These are phyloP conservation scores for Neonectria coccinea DNA, from an alignment of 2,329 filamentous ascomycete genomes.

Conservation along the genomic window DNA sequence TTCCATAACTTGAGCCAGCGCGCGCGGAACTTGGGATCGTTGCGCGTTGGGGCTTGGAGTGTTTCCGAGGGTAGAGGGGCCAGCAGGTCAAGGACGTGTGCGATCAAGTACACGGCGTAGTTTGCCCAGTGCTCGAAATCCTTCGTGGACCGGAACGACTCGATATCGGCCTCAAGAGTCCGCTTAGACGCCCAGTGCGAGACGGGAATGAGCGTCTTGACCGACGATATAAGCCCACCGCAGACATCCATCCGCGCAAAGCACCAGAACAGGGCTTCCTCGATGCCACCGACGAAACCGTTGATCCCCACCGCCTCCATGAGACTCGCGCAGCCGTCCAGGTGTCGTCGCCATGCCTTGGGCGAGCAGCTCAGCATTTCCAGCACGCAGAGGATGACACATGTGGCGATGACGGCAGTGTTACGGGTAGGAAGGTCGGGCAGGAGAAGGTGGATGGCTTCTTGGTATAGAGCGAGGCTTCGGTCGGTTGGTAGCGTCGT, in stretches of 20 bases:
- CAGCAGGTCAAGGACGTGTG: constrained; percentile 57
- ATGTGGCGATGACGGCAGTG: constrained; percentile 63
- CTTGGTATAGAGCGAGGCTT: constrained; percentile 62
- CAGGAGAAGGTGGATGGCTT: constrained; percentile 62
- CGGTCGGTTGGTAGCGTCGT: constrained; percentile 49
- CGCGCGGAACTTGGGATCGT: constrained; percentile 42
- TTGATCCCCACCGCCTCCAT: constrained; percentile 63
- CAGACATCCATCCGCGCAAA: constrained; percentile 67
- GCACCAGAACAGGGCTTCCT: constrained; percentile 66
- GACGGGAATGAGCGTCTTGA: constrained; percentile 62
- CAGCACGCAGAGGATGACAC: constrained; percentile 65
- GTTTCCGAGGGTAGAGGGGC: constrained; percentile 37
- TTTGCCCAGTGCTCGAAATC: constrained; percentile 63
- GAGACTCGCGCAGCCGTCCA: constrained; percentile 64
- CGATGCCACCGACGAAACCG: constrained; percentile 61
- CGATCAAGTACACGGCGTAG: constrained; percentile 61
- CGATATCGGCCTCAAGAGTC: constrained; percentile 47
- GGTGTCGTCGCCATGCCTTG: constrained; percentile 62
- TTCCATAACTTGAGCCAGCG: constrained; percentile 55
- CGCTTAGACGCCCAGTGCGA: constrained; percentile 57
- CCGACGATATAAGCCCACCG: constrained; percentile 63
- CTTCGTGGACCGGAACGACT: constrained; percentile 50
- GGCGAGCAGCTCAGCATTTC: constrained; percentile 64
- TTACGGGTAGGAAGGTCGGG: constrained; percentile 60
- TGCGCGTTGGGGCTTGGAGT: constrained; percentile 31